Base-by-base conservation (phyloP, 768 basidiomycete genomes). In the Coprinopsis marcescibilis region DNA sequence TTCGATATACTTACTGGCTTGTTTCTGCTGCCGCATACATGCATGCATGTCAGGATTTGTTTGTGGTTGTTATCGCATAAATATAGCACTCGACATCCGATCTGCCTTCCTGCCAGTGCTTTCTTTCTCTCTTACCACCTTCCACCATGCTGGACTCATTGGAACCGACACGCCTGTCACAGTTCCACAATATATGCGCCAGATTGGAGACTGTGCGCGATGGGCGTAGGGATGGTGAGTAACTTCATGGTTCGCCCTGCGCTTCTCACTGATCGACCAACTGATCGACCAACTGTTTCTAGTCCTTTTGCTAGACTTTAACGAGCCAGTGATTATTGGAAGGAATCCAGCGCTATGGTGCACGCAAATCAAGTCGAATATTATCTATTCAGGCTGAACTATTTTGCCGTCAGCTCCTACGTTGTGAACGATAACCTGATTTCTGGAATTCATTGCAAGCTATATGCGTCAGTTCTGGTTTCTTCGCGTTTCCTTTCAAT, bases 391-490 rank as follows among this genome's bases (percentile, higher is more conserved):
- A 30, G 49, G 45, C n/a, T 41, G 33, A n/a, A 15, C 11, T 2
- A 37, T 13, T 37, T n/a, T n/a, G n/a, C n/a, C n/a, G n/a, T n/a
- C 38, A 78, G 76, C 52, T 67, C 84, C 32, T 91, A 89, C 54
- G 74, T 86, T 23, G 66, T 89, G 24, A 58, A 73, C 15, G 81
- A 86, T 43, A 56, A 65, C 13, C 71, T 77, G 32, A 79, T 89
- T 15, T 91, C 88, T 3, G 77, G 72, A 38, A 55, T 85, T 27
- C 84, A 87, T 60, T 89, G 83, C 71, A 85, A 83, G 61, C 62
- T 86, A 72, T 82, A 87, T 76, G 88, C 84, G 88, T 85, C 55
- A 60, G 76, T 67, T 6, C 51, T 38, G 24, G 23, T 1, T 17
- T 19, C 19, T 12, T 35, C 20, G 14, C 21, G 39, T 4, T n/a